phyloP scores from a whole-genome alignment of 371 early-diverging fungal species.

The Mortierella sp. region DNA sequence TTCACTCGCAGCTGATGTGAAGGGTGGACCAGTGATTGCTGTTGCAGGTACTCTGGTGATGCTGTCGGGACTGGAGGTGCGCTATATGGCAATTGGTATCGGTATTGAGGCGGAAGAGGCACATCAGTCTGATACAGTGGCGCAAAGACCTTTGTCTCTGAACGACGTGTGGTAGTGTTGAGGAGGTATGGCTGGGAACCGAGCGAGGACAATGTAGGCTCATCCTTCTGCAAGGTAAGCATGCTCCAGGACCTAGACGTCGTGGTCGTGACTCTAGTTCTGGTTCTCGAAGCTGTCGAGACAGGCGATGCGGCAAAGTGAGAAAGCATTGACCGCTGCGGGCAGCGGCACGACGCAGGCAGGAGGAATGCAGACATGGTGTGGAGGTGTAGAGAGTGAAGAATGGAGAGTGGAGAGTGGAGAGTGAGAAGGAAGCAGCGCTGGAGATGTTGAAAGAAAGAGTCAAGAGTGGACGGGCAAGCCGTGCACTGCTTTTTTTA shows the following conservation, averaged over 20 bases:
- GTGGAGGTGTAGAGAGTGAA: neutral
- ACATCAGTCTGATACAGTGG: constrained; percentile 34
- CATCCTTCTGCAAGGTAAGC: constrained; percentile 7
- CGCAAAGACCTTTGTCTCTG: constrained; percentile 36
- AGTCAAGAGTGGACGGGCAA: neutral
- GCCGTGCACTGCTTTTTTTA: too few relatives aligned
- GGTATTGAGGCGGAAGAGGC: constrained; percentile 21
- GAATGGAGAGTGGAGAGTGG: neutral
- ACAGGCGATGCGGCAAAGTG: constrained; percentile 31
- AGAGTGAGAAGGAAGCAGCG: neutral
- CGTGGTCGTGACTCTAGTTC: constrained; percentile 18
- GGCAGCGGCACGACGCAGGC: constrained; percentile 34
- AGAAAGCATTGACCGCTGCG: constrained; percentile 50
- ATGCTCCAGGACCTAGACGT: constrained; percentile 18
- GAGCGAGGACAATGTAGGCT: neutral
- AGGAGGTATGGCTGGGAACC: constrained; percentile 27
- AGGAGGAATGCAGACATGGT: constrained; percentile 31
- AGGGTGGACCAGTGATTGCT: constrained; percentile 13
- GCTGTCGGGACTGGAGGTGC: constrained; percentile 15
- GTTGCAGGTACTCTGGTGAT: constrained; percentile 4
- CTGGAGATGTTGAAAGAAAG: neutral
- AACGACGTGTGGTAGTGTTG: constrained; percentile 11
- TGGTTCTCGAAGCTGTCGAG: constrained; percentile 9
- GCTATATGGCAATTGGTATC: constrained; percentile 22
- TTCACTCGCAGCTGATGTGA: constrained; percentile 28